Evolutionary conservation across 73 alveolate genomes (phyloP).

Genomic region (Paramecium sonneborni): DNA sequence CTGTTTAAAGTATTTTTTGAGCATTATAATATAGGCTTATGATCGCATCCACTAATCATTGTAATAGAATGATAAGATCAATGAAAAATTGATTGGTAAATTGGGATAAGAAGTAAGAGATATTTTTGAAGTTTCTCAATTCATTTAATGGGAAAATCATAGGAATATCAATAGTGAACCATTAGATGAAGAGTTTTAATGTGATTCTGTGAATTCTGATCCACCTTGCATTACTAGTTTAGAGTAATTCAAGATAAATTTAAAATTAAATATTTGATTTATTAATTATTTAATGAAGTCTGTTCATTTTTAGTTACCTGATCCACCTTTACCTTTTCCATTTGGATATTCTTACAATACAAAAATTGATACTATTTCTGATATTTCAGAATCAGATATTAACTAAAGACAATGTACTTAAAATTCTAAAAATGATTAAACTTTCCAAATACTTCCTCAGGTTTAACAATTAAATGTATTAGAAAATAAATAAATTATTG

Average conservation of each 20-base stretch:
- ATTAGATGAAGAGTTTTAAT: conserved; percentile 14
- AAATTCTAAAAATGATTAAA: not conserved
- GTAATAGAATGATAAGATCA: not conserved
- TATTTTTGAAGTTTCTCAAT: conserved; percentile 38
- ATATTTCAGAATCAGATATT: not conserved
- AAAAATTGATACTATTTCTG: not conserved
- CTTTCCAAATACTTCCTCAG: not conserved
- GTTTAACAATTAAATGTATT: not conserved
- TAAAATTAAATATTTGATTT: not conserved
- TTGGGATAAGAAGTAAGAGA: conserved; percentile 27
- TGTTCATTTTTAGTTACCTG: not conserved
- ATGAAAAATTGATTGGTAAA: conserved; percentile 9
- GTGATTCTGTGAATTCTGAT: conserved; percentile 10
- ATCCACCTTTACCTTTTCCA: not conserved
- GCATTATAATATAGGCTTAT: conserved; percentile 1
- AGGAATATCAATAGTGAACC: not conserved
- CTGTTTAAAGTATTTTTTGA: not conserved
- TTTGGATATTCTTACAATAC: not conserved
- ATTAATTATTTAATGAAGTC: not conserved
- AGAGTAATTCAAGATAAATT: not conserved
- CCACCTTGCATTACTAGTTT: conserved; percentile 22
- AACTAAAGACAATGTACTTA: not conserved
- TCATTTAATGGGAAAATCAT: not conserved
- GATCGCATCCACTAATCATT: not conserved
- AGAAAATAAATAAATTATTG: not conserved